Conservation (phyloP, 1,139 yeast genomes). For the Blastobotrys buckinghamii region DNA sequence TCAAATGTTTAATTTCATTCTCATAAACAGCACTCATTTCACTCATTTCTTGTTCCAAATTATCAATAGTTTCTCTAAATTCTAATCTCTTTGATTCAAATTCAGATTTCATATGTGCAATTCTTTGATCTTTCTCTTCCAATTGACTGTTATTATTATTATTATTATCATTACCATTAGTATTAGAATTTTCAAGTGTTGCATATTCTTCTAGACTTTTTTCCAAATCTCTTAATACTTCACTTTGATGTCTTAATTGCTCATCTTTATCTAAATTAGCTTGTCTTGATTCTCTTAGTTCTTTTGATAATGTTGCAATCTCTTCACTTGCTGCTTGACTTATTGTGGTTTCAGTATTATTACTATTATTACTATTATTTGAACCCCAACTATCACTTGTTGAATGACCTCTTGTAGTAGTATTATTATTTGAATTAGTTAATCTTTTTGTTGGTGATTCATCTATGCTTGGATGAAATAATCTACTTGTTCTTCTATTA, state of each 20-base stretch:
- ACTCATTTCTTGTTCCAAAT: conserved; percentile 28
- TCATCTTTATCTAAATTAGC: conserved; percentile 22
- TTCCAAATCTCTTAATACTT: conserved; percentile 28
- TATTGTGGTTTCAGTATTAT: not conserved
- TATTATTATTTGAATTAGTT: not conserved
- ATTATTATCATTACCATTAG: not conserved
- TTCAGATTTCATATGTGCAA: conserved; percentile 24
- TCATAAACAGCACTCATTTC: conserved; percentile 27
- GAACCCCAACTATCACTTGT: conserved; percentile 1
- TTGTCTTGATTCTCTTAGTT: conserved; percentile 18
- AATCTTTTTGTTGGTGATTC: conserved; percentile 8
- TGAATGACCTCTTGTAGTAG: not conserved
- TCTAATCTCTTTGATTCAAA: conserved; percentile 32
- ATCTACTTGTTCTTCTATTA: conserved; percentile 4
- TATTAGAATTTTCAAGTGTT: conserved; percentile 17
- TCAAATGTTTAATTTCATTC: conserved; percentile 24
- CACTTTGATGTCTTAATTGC: conserved; percentile 27
- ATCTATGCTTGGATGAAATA: not conserved
- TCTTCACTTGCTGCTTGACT: conserved; percentile 8
- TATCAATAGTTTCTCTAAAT: conserved; percentile 29
- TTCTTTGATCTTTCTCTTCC: conserved; percentile 27
- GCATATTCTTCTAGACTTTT: conserved; percentile 30
- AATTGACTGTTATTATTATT: conserved; percentile 13
- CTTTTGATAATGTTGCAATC: conserved; percentile 17
- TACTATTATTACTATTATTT: not conserved